Percentiles rank a stretch among this genome's conserved stretches.
These are phyloP conservation scores for Verticillium dahliae DNA, from an alignment of 2,329 filamentous ascomycete species.

Conservation along the genomic window DNA sequence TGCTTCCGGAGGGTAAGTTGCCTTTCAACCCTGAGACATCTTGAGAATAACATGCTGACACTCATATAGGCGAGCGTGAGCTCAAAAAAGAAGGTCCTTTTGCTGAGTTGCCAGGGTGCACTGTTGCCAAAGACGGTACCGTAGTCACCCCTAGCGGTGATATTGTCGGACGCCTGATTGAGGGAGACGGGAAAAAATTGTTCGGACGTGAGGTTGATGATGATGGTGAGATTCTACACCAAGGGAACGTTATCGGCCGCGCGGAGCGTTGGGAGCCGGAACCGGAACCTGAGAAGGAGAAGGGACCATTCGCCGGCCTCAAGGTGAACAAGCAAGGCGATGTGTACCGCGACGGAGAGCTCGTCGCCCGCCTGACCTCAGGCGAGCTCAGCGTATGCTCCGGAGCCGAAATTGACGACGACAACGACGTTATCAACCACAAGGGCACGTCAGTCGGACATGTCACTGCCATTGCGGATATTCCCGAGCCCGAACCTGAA, in stretches of 20 bases:
- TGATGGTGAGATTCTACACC: constrained; percentile 71
- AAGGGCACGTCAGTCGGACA: constrained; percentile 63
- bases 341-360: constrained; percentile 49
- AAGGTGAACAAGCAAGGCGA: constrained; percentile 54
- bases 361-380: constrained; percentile 61
- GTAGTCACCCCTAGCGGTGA: constrained; percentile 61
- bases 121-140: constrained; percentile 62
- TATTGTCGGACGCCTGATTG: constrained; percentile 63
- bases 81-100: constrained; percentile 62
- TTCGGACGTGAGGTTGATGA: constrained; percentile 71
- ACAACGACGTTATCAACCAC: constrained; percentile 65
- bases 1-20: too few relatives aligned
- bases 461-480: constrained; percentile 58
- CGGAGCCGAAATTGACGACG: constrained; percentile 63
- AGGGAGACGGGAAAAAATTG: constrained; percentile 66
- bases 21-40: constrained; percentile 39
- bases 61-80: constrained; percentile 58
- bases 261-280: constrained; percentile 49
- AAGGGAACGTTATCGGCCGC: constrained; percentile 52
- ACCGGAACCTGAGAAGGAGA: constrained; percentile 36
- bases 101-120: constrained; percentile 57
- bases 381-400: constrained; percentile 59
- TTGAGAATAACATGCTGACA: constrained; percentile 54
- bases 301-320: constrained; percentile 45
- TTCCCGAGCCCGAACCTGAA: constrained; percentile 36